Evolutionary conservation across 2,329 filamentous ascomycete genomes (phyloP), one percentile per base, ranked within the genome.

Genomic region (Fusarium sp.): DNA sequence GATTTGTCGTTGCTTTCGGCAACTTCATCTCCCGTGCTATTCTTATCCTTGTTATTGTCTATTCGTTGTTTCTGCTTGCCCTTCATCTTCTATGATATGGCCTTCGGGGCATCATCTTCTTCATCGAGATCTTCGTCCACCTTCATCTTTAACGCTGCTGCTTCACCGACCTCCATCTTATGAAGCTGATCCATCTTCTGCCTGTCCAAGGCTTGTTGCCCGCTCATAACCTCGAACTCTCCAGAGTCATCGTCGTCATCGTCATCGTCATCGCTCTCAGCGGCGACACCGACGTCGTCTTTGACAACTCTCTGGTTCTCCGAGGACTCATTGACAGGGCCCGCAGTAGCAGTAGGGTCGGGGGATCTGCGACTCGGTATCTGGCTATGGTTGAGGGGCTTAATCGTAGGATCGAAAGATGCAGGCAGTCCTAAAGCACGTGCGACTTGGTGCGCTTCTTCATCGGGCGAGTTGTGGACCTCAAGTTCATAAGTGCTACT

Each of bases 371-470:
- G 42, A 15, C 61, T 57, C n/a, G 63, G 54, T 11, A 60, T 41
- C 10, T 75, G 63, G n/a, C 62, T 77, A 4, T 76, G 80, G 55
- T 86, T 83, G 54, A 89, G 82, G 0, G 88, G 87, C 74, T 90
- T 91, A 73, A 92, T 87, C 3, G 89, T 91, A 2, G 90, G 90
- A 70, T 92, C 90, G 70, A 91, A 92, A 30, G 85, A 82, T 7
- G 90, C 90, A 1, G 90, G 90, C 6, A 92, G 81, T 0, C 90
- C 90, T 15, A 92, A 84, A 22, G 90, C 90, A 69, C 88, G 87
- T 50, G 90, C 90, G 12, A 92, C 90, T 63, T 87, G 86, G 73
- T 91, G 90, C 1, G 90, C 90, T 80, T 92, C 90, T 70, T 90
- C 89, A 72, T 91, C 90, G 5, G 88, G 83, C 2, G 88, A 88